These are phyloP conservation scores for Rubia tinctorum DNA, from an alignment of 305 asterid genomes.

Conservation along the genomic window DNA sequence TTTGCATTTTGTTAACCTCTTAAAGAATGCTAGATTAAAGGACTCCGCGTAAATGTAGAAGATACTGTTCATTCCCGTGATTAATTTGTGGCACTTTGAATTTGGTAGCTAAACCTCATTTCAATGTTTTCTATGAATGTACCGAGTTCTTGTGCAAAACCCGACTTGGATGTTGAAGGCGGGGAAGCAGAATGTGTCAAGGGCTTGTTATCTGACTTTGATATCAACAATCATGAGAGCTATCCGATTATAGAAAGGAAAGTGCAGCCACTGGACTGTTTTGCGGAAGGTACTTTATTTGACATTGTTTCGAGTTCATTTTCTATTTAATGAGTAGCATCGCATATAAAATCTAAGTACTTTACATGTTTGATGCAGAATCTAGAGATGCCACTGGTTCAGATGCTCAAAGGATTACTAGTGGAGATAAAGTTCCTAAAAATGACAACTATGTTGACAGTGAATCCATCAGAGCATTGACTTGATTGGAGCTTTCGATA, in stretches of 20 bases:
- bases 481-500: conserved; percentile 80
- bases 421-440: conserved; percentile 34
- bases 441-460: conserved; percentile 22
- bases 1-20: neutral
- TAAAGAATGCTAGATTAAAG: too few species aligned
- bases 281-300: conserved; percentile 36
- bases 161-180: conserved; percentile 51
- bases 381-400: conserved; percentile 20
- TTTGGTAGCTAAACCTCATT: neutral
- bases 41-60: too few species aligned
- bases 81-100: neutral
- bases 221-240: conserved; percentile 30
- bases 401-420: conserved; percentile 24
- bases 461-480: conserved; percentile 51
- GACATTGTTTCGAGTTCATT: neutral
- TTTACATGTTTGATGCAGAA: conserved; percentile 25
- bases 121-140: conserved; percentile 13
- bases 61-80: too few species aligned
- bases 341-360: neutral
- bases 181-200: conserved; percentile 30
- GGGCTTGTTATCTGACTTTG: conserved; percentile 26
- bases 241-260: conserved; percentile 21
- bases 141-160: conserved; percentile 88
- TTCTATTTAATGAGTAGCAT: neutral
- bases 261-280: conserved; percentile 27